A percentile compares a stretch with the other conserved stretches of the same genome.
Evolutionary conservation across 2,329 filamentous ascomycete genomes (phyloP).

Genomic region (Penicillium sp.): DNA sequence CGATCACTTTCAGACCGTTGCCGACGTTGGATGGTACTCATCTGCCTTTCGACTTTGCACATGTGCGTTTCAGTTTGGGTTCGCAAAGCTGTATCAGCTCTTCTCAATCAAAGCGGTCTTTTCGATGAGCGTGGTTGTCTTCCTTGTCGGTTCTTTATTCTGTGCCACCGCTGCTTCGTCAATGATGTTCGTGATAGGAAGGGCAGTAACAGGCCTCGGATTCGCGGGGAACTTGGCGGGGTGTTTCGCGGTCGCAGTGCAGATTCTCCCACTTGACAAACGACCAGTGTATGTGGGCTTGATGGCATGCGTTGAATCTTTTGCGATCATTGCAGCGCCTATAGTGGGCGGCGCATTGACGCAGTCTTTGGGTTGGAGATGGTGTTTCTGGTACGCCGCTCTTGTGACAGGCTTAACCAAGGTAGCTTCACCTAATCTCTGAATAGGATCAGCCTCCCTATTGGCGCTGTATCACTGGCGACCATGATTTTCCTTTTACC

Average conservation of each 20-base stretch:
- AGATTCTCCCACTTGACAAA: conserved; percentile 28
- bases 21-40: conserved; percentile 35
- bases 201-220: conserved; percentile 36
- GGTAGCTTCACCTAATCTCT: no score
- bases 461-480: conserved; percentile 25
- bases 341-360: conserved; percentile 40
- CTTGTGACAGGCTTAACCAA: not conserved
- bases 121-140: conserved; percentile 23
- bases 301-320: conserved; percentile 26
- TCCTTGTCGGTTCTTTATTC: conserved; percentile 23
- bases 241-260: conserved; percentile 17
- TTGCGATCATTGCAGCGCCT: conserved; percentile 33
- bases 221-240: conserved; percentile 22
- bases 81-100: conserved; percentile 34
- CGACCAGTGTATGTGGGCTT: conserved; percentile 32
- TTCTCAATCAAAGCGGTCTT: conserved; percentile 34
- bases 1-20: conserved; percentile 29
- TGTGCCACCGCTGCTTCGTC: conserved; percentile 22
- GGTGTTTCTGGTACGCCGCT: conserved; percentile 31
- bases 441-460: conserved; percentile 35
- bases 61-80: conserved; percentile 27
- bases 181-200: conserved; percentile 29
- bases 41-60: conserved; percentile 26
- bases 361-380: conserved; percentile 38
- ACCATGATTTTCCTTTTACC: conserved; percentile 10